A percentile compares a stretch with the other conserved stretches of the same genome.
Evolutionary conservation across 768 basidiomycete genomes (phyloP).

Genomic region (Lactifluus volemus): DNA sequence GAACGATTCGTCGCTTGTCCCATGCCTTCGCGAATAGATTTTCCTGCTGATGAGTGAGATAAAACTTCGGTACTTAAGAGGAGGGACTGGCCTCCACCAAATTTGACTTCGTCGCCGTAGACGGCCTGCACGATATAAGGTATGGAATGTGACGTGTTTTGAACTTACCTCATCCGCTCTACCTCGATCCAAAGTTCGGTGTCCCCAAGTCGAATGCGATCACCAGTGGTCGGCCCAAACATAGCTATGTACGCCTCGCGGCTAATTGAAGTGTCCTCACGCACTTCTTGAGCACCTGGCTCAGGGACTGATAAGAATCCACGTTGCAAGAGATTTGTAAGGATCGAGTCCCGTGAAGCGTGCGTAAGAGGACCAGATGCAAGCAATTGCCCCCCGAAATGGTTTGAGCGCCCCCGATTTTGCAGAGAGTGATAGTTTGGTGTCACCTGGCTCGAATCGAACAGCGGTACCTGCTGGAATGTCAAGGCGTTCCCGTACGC

Average conservation of each 20-base stretch:
- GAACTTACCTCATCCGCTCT: conserved; percentile 65
- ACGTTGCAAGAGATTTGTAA: conserved; percentile 40
- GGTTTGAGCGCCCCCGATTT: conserved; percentile 61
- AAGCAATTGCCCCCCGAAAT: conserved; percentile 79
- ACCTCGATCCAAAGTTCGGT: conserved; percentile 88
- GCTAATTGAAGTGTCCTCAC: conserved; percentile 45
- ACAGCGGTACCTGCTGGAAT: conserved; percentile 94
- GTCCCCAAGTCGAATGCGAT: conserved; percentile 82
- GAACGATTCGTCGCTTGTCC: conserved; percentile 77
- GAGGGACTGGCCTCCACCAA: conserved; percentile 68
- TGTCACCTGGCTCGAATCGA: conserved; percentile 91
- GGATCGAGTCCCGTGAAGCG: conserved; percentile 37
- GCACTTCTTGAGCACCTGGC: conserved; percentile 47
- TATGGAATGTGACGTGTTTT: neutral
- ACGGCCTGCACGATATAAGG: conserved; percentile 43
- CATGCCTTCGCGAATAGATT: conserved; percentile 94
- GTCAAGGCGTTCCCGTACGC: conserved; percentile 83
- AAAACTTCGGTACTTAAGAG: neutral
- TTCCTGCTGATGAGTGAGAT: conserved; percentile 42
- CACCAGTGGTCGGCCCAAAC: conserved; percentile 93
- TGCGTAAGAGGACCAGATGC: conserved; percentile 46
- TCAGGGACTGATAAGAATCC: conserved; percentile 69
- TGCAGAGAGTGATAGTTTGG: conserved; percentile 75
- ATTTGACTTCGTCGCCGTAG: conserved; percentile 97
- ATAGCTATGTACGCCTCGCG: conserved; percentile 80